Base-by-base conservation (phyloP, 495 filamentous ascomycete species). In the Amniculicola lignicola region DNA sequence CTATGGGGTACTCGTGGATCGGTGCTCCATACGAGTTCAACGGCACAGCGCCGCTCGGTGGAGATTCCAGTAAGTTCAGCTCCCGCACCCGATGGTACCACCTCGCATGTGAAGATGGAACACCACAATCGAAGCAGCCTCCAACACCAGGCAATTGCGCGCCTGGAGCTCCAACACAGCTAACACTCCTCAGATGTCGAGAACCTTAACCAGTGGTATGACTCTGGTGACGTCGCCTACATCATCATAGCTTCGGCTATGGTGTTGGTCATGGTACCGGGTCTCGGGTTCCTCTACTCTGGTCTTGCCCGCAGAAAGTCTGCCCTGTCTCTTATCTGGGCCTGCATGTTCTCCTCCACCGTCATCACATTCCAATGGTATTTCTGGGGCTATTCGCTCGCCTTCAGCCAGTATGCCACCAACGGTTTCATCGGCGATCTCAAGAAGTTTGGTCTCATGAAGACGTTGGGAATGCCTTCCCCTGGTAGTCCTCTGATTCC, bases 231-330 rank as follows among this genome's bases (percentile, higher is more conserved):
- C 63, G 77, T 82, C 71, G 87, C 89, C 69, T 98, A 90, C 75
- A 96, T 98, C 71, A 81, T 98, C 65, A 75, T 97, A 33, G 78
- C 89, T 40, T 84, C 92, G 49, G 91, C 87, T 64, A 96, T 98
- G 93, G 93, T 98, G 45, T 71, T 98, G 73, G 72, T 95, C 73
- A 96, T 96, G 90, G 75, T 87, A 40, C 83, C 83, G 16, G 86
- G 84, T 61, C 82, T 88, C 33, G 83, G 82, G 29, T 88, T 87
- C 69, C 74, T 86, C 12, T 83, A 83, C 67, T 85, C 80, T 4
- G 83, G 83, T 57, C 75, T 85, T 45, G 79, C 79, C 11, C 79
- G 81, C 43, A 74, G 81, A 66, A 84, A 84, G 72, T 84, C 81
- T 23, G 78, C 83, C 16, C 72, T 87, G 9, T 83, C 81, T 58